These are phyloP conservation scores for Clitoria ternatea DNA, from an alignment of 306 rosid genomes.

Conservation along the genomic window DNA sequence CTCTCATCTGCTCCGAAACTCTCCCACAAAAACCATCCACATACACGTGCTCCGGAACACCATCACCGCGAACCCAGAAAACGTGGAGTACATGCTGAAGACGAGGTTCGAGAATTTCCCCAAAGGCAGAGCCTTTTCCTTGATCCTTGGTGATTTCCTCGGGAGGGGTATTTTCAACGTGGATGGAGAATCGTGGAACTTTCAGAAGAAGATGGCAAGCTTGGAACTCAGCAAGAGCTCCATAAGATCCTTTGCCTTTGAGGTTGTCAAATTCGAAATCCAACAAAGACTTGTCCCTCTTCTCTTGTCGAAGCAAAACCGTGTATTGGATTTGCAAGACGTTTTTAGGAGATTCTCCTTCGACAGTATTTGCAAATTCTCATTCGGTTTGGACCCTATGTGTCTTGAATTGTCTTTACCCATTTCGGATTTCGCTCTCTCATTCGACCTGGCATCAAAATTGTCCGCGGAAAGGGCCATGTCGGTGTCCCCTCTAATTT, in stretches of 20 bases:
- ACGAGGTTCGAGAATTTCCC: constrained; percentile 69
- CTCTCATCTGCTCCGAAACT: constrained; percentile 49
- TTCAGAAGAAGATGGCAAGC: constrained; percentile 65
- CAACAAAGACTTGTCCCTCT: constrained; percentile 54
- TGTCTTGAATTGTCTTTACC: constrained; percentile 58
- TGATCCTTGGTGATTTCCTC: constrained; percentile 65
- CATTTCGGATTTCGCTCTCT: constrained; percentile 53
- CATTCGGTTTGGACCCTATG: constrained; percentile 76
- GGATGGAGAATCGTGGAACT: constrained; percentile 69
- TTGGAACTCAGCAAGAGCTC: constrained; percentile 49
- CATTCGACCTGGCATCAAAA: constrained; percentile 68
- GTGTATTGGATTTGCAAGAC: constrained; percentile 62
- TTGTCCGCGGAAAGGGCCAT: constrained; percentile 84
- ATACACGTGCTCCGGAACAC: constrained; percentile 64
- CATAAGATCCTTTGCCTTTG: constrained; percentile 51
- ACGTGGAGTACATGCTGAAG: constrained; percentile 74
- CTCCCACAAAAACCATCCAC: constrained; percentile 65
- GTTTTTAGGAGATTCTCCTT: constrained; percentile 68
- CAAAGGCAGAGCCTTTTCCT: constrained; percentile 64
- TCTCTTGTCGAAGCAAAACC: constrained; percentile 15
- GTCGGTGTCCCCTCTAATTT: constrained; percentile 52
- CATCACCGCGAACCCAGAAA: constrained; percentile 68
- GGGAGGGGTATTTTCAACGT: constrained; percentile 87
- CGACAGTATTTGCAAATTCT: constrained; percentile 61
- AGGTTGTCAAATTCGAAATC: constrained; percentile 58